Conservation (phyloP, 371 early-diverging fungal genomes). For the Mortierella sp. region DNA sequence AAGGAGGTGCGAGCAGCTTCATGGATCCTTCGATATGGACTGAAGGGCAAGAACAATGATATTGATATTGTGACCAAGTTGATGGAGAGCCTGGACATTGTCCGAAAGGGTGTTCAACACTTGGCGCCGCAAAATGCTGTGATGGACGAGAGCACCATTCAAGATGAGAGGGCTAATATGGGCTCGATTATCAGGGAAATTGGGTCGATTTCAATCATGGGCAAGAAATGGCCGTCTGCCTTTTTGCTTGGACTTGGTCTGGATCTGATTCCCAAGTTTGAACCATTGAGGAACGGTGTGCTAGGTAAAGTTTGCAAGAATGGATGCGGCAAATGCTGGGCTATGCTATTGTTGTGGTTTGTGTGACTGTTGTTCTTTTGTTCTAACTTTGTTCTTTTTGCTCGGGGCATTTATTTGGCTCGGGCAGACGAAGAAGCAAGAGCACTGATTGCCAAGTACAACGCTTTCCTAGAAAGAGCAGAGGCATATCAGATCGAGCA, state of each 20-base stretch:
- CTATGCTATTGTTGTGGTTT: too few species aligned
- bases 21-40: constrained; percentile 50
- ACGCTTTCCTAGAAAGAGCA: constrained; percentile 29
- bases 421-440: constrained; percentile 34
- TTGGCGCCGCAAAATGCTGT: constrained; percentile 18
- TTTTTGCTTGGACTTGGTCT: constrained; percentile 67
- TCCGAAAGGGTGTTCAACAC: constrained; percentile 20
- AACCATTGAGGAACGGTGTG: constrained; percentile 4
- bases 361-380: background rate
- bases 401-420: background rate
- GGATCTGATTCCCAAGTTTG: constrained; percentile 58
- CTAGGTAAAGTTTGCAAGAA: constrained; percentile 20
- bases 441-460: constrained; percentile 21
- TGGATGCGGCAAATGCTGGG: too few species aligned
- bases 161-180: constrained; percentile 32
- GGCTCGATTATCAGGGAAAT: constrained; percentile 67
- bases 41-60: constrained; percentile 56
- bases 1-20: constrained; percentile 33
- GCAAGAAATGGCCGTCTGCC: constrained; percentile 69
- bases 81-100: constrained; percentile 53
- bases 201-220: constrained; percentile 43
- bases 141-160: constrained; percentile 12
- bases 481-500: constrained; percentile 34
- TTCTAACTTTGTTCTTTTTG: background rate
- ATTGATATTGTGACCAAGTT: constrained; percentile 57